Conservation (phyloP, 805 yeast species). For the Zygotorulaspora sp. region DNA sequence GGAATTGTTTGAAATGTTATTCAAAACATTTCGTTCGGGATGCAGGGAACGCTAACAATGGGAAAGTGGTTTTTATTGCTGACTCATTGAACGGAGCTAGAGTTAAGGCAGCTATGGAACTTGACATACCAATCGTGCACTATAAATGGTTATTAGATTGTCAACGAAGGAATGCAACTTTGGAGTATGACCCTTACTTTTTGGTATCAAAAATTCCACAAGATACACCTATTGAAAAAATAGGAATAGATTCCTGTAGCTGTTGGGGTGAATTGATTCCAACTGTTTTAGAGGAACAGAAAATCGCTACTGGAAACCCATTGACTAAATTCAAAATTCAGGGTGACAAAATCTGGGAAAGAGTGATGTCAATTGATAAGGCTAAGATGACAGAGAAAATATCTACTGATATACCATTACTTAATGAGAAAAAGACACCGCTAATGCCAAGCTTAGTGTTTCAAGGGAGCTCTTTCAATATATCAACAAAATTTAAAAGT, state of each 20-base stretch:
- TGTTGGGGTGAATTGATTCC: conserved; percentile 24
- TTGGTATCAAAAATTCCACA: conserved; percentile 15
- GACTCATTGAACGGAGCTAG: conserved; percentile 29
- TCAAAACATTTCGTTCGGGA: conserved; percentile 20
- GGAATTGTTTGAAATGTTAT: conserved; percentile 19
- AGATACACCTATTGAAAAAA: conserved; percentile 21
- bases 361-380: conserved; percentile 18
- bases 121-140: conserved; percentile 40
- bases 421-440: not conserved
- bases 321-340: conserved; percentile 26
- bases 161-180: conserved; percentile 37
- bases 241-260: conserved; percentile 34
- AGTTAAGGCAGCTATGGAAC: conserved; percentile 37
- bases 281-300: not conserved
- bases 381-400: not conserved
- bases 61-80: conserved; percentile 26
- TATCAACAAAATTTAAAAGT: conserved; percentile 18
- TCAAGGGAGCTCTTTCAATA: conserved; percentile 13
- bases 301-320: conserved; percentile 7
- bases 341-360: conserved; percentile 31
- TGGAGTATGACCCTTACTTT: conserved; percentile 37
- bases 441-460: conserved; percentile 11
- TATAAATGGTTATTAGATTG: conserved; percentile 45
- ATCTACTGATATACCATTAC: not conserved
- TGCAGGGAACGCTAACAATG: conserved; percentile 8